A percentile compares a stretch with the other conserved stretches of the same genome.
Evolutionary conservation across 2,329 filamentous ascomycete genomes (phyloP).

Genomic region (Cordyceps farinosa): DNA sequence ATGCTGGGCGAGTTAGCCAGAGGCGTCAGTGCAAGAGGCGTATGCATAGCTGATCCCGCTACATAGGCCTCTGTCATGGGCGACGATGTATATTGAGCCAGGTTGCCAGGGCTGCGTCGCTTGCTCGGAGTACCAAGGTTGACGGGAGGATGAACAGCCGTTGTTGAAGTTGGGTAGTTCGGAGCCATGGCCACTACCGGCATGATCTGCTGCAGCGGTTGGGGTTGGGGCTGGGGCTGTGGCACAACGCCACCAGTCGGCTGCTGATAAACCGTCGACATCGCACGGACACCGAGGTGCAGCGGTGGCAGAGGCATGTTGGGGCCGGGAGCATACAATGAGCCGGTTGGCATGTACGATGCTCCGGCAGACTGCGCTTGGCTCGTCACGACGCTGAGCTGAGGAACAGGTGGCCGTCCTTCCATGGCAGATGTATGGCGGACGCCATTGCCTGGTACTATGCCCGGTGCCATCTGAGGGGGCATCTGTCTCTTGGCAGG

Average conservation of each 20-base stretch:
- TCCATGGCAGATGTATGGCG: conserved; percentile 22
- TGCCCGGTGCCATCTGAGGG: conserved; percentile 19
- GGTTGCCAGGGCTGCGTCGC: conserved; percentile 48
- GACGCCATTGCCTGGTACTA: not conserved
- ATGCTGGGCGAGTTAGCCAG: conserved; percentile 80
- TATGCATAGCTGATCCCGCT: conserved; percentile 50
- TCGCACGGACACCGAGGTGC: conserved; percentile 61
- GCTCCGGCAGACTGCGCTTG: conserved; percentile 24
- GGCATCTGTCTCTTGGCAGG: conserved; percentile 49
- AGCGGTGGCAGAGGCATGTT: conserved; percentile 59
- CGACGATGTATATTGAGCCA: conserved; percentile 56
- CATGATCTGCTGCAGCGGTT: conserved; percentile 18
- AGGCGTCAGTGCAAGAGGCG: conserved; percentile 57
- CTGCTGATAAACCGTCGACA: conserved; percentile 71
- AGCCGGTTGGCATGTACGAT: conserved; percentile 19
- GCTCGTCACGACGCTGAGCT: conserved; percentile 62
- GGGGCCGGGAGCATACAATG: conserved; percentile 23
- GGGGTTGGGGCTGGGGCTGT: conserved; percentile 13
- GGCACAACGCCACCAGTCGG: conserved; percentile 42
- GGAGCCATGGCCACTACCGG: conserved; percentile 18
- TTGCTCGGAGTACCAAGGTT: conserved; percentile 51
- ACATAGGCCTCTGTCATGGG: conserved; percentile 62
- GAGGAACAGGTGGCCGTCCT: conserved; percentile 63
- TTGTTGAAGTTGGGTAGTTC: conserved; percentile 18
- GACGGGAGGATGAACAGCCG: conserved; percentile 22